Conservation (phyloP, 768 basidiomycete genomes). For the Boletus patriciae region DNA sequence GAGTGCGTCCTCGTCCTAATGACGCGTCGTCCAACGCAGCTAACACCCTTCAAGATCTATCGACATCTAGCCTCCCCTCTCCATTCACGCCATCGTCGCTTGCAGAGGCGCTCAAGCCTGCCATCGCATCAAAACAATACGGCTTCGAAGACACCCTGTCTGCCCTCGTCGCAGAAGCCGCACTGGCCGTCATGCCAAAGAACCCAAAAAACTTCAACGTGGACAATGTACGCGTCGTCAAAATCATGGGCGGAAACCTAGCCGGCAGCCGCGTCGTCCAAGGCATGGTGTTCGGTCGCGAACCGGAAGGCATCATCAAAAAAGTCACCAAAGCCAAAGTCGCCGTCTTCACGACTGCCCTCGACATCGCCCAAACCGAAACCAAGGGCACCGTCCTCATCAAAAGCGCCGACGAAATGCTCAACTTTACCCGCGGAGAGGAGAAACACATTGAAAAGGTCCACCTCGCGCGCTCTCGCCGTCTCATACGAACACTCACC, state of each 20-base stretch:
- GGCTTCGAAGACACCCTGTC: slow-evolving; percentile 86
- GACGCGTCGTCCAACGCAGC: slow-evolving; percentile 10
- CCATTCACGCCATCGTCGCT: slow-evolving; percentile 73
- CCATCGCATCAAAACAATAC: slow-evolving; percentile 97
- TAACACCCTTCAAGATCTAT: slow-evolving; percentile 52
- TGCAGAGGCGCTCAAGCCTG: slow-evolving; percentile 76
- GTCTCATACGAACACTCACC: not conserved
- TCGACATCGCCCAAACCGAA: slow-evolving; percentile 95
- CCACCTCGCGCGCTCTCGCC: too few relatives aligned
- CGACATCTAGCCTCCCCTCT: slow-evolving; percentile 64
- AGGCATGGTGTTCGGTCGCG: slow-evolving; percentile 97
- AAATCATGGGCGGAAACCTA: slow-evolving; percentile 96
- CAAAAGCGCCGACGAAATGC: slow-evolving; percentile 93
- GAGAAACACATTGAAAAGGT: slow-evolving; percentile 96
- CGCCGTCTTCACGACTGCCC: slow-evolving; percentile 88
- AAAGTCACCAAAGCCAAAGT: slow-evolving; percentile 87
- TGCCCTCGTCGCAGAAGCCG: slow-evolving; percentile 87
- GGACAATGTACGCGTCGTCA: slow-evolving; percentile 97
- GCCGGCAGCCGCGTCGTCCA: slow-evolving; percentile 82
- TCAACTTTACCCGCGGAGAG: slow-evolving; percentile 95
- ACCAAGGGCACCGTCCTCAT: slow-evolving; percentile 98
- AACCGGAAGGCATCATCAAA: slow-evolving; percentile 89
- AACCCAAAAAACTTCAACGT: slow-evolving; percentile 95
- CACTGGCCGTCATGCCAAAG: slow-evolving; percentile 85
- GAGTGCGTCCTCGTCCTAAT: slow-evolving; percentile 59